Conservation (phyloP, 2,329 filamentous ascomycete species). For the Plenodomus tracheiphilus region DNA sequence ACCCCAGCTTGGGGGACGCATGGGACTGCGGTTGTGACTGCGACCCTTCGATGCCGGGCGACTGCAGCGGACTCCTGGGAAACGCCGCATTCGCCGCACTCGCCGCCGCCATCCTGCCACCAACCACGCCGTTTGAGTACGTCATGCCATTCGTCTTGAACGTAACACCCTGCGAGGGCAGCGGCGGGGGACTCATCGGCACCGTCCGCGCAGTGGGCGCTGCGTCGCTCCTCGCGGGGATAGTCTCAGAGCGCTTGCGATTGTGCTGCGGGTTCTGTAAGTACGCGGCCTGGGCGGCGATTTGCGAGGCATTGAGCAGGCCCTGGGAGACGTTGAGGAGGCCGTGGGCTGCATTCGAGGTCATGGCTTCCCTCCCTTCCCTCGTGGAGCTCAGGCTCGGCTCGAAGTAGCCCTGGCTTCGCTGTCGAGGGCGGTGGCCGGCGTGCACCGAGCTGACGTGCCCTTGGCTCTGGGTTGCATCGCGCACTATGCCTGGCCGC, state of each 20-base stretch:
- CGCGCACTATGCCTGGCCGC: conserved; percentile 42
- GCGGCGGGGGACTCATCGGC: conserved; percentile 62
- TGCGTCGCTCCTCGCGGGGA: conserved; percentile 58
- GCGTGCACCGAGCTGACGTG: conserved; percentile 38
- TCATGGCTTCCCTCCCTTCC: conserved; percentile 46
- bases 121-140: conserved; percentile 65
- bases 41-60: conserved; percentile 42
- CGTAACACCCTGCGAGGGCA: conserved; percentile 41
- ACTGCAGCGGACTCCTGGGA: conserved; percentile 61
- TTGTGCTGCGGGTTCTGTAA: conserved; percentile 61
- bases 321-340: conserved; percentile 54
- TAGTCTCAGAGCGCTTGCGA: conserved; percentile 74
- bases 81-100: conserved; percentile 75
- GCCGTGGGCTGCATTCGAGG: conserved; percentile 18
- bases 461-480: conserved; percentile 35
- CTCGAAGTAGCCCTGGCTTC: conserved; percentile 77
- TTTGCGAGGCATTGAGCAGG: conserved; percentile 68
- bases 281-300: conserved; percentile 77
- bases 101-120: conserved; percentile 66
- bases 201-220: conserved; percentile 33
- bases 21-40: conserved; percentile 20
- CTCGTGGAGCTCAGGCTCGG: conserved; percentile 66
- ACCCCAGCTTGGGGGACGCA: conserved; percentile 38
- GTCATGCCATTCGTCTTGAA: conserved; percentile 48
- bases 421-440: conserved; percentile 66